phyloP scores from a whole-genome alignment of 1,284 basidiomycete species.

The Trichosporon faecale region DNA sequence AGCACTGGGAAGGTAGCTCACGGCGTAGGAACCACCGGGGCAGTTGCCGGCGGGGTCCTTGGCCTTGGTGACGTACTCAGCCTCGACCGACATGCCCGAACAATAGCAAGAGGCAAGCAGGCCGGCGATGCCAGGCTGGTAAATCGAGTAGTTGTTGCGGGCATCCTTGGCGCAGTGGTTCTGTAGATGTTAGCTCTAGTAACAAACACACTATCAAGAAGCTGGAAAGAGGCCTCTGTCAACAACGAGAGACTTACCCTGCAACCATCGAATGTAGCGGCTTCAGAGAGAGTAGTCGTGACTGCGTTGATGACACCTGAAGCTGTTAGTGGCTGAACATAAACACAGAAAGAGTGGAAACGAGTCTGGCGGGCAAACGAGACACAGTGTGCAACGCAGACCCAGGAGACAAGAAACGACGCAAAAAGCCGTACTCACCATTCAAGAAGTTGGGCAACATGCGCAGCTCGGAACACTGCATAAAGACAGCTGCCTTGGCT shows the following conservation, averaged over 20 bases:
- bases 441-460: too few relatives aligned
- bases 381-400: too few relatives aligned
- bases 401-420: too few relatives aligned
- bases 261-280: slow-evolving; percentile 11
- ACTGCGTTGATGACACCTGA: slow-evolving; percentile 12
- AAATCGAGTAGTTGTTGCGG: slow-evolving; percentile 5
- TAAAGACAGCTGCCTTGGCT: slow-evolving; percentile 1
- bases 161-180: not conserved
- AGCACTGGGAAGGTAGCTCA: slow-evolving; percentile 11
- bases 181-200: not conserved
- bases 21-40: not conserved
- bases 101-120: slow-evolving; percentile 17
- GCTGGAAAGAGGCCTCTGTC: too few relatives aligned
- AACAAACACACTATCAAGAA: too few relatives aligned
- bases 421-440: too few relatives aligned
- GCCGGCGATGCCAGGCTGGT: slow-evolving; percentile 17
- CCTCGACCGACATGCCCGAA: not conserved
- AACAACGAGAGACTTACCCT: not conserved
- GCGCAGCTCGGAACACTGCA: not conserved
- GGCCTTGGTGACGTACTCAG: not conserved
- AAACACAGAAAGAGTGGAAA: not conserved
- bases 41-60: slow-evolving; percentile 3
- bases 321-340: not conserved
- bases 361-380: not conserved
- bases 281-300: not conserved